Evolutionary conservation across 1,284 basidiomycete genomes (phyloP).

Genomic region (Agroathelia rolfsii): DNA sequence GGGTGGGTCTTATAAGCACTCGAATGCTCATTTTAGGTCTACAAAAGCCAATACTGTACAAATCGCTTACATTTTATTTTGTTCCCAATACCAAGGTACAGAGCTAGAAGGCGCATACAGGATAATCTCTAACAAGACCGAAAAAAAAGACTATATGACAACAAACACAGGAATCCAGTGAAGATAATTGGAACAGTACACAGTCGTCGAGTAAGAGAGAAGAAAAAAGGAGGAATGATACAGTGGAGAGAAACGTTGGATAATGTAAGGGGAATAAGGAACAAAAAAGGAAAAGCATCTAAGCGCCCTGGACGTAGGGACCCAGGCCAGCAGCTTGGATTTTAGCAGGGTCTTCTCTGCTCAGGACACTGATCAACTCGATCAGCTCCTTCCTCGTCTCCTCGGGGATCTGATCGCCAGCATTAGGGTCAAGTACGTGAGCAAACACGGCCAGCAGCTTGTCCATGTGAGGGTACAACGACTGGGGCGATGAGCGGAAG

Average conservation of each 20-base stretch:
- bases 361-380: conserved; percentile 68
- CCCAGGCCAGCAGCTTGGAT: conserved; percentile 66
- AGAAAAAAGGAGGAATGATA: conserved; percentile 10
- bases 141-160: too few species aligned
- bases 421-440: conserved; percentile 74
- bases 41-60: too few species aligned
- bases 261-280: too few species aligned
- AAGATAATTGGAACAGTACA: too few species aligned
- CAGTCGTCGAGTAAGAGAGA: conserved; percentile 5
- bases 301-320: conserved; percentile 36
- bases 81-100: too few species aligned
- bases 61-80: too few species aligned
- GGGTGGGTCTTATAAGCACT: too few species aligned
- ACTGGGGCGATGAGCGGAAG: conserved; percentile 66
- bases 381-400: conserved; percentile 72
- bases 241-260: too few species aligned
- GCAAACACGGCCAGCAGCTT: conserved; percentile 77
- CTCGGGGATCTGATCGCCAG: conserved; percentile 66
- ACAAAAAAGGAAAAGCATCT: conserved; percentile 8
- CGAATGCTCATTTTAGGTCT: too few species aligned
- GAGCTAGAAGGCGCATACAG: too few species aligned
- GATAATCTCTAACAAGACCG: too few species aligned
- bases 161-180: too few species aligned
- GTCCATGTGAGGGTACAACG: conserved; percentile 74
- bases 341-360: conserved; percentile 62